Evolutionary conservation across 2,329 filamentous ascomycete genomes (phyloP), one percentile per base, ranked within the genome.

Genomic region (Calonectria leucothoes): DNA sequence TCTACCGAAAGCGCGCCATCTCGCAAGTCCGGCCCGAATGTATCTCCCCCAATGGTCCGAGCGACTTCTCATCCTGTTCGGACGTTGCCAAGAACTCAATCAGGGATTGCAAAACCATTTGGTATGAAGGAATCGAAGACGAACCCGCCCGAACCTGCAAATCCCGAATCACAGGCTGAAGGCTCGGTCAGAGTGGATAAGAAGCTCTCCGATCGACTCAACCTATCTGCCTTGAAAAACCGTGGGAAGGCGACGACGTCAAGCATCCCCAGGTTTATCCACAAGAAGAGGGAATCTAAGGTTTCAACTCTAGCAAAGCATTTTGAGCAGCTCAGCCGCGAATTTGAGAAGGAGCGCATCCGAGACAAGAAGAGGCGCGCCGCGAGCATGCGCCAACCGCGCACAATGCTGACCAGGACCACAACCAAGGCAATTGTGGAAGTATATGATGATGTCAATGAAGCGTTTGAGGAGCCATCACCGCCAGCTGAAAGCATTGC

Each of bases 391-490:
- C 87, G 89, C 52, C 88, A 91, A 82, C 94, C 95, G 17, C 91
- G 96, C 74, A 95, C 95, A 0, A 96, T 96, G 82, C 85, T 92
- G 27, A 96, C 97, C 25, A 91, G 97, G 76, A 95, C 95, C 49
- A 96, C 95, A 23, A 97, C 96, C n/a, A 97, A 96, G 80, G 96
- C 97, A 8, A 96, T 97, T 73, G 96, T 99, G 20, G 95, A 98
- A 83, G 95, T 99, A 11, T 99, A 98, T 82, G 94, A 94, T 77
- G 95, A 98, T 83, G 95, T 98, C 6, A 93, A 96, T 71, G 95
- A 98, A 83, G 97, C 97, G 25, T 96, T 98, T 14, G 94, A 95
- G 78, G 95, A 98, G 81, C 91, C 91, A 64, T 92, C 92, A 25
- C 78, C 76, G 0, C 72, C 74, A n/a, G 31, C 55, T 52, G 93